Evolutionary conservation across 352 stramenopile genomes (phyloP), one percentile per base, ranked within the genome.

Genomic region (Phytophthora fragariae): DNA sequence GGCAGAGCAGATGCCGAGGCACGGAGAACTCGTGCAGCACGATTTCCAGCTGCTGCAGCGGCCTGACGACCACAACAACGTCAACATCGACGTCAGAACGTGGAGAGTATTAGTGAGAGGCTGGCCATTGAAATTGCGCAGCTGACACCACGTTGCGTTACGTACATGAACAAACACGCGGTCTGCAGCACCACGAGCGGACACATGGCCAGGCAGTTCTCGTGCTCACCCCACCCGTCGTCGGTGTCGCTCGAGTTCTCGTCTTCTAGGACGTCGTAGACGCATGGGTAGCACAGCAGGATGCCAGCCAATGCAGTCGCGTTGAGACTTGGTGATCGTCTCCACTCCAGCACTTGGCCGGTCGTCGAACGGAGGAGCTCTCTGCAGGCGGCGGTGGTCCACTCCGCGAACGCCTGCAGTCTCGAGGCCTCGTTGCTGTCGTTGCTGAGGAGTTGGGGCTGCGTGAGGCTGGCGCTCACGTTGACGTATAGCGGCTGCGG

Each of bases 201-300:
- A 62, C 76, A 81, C 77, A 89, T 74, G 4, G 73, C 69, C n/a
- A 92, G 76, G 47, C 81, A 91, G 58, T 91, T 92, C 5, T 72
- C 66, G 58, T 87, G 77, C 17, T 66, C 57, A 14, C 46, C 61
- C 82, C 79, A 87, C 5, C 57, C 69, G 19, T 58, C 29, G 21
- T 37, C 56, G 7, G 11, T n/a, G 31, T 46, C 39, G 37, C 3
- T n/a, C 47, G 53, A 24, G 14, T 63, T 19, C 37, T 21, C 21
- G n/a, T 65, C 64, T 5, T 46, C 56, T 5, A 64, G 56, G 19
- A 84, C 65, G 58, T 82, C 75, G 66, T 86, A 88, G 27, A 86
- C 63, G 44, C 62, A 79, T 15, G 79, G 77, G 44, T 89, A 89
- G 58, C 77, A 84, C 12, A 89, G 67, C 27, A 89, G 19, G 1